phyloP scores from a whole-genome alignment of 345 rosid species.

The Eucalyptus fibrosa region DNA sequence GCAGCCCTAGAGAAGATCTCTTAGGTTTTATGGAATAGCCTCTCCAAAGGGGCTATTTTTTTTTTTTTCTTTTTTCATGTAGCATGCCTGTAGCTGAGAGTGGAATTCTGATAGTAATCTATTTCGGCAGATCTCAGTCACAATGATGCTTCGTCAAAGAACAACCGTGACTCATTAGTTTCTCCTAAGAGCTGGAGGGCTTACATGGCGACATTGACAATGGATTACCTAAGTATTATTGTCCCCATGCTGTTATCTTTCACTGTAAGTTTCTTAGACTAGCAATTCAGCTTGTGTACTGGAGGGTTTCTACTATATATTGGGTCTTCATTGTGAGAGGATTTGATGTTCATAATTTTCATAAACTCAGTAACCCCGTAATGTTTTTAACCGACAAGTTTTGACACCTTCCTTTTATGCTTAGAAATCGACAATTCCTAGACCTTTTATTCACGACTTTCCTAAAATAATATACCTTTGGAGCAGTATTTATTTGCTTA shows the following conservation, averaged over 20 bases:
- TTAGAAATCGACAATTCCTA: not conserved
- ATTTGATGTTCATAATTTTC: not conserved
- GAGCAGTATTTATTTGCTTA: not conserved
- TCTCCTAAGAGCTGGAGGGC: conserved; percentile 28
- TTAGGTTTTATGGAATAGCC: not conserved
- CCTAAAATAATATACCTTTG: not conserved
- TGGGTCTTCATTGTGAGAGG: not conserved
- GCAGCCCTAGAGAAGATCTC: not conserved
- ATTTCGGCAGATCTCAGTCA: conserved; percentile 7
- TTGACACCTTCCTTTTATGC: not conserved
- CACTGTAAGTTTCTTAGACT: conserved; percentile 37
- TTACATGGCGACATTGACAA: conserved; percentile 18
- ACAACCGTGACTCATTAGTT: conserved; percentile 17
- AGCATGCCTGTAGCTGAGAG: not conserved
- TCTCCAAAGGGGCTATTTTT: not conserved
- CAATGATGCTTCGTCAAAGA: conserved; percentile 16
- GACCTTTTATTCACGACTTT: not conserved
- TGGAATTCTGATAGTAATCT: not conserved
- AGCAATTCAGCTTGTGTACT: not conserved
- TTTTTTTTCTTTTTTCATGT: too few relatives aligned
- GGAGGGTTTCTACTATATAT: not conserved
- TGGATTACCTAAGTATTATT: conserved; percentile 56
- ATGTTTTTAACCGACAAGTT: not conserved
- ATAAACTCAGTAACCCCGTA: not conserved
- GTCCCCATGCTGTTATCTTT: conserved; percentile 49